These are phyloP conservation scores for Capronia americana DNA, from an alignment of 2,329 filamentous ascomycete species.

Conservation along the genomic window DNA sequence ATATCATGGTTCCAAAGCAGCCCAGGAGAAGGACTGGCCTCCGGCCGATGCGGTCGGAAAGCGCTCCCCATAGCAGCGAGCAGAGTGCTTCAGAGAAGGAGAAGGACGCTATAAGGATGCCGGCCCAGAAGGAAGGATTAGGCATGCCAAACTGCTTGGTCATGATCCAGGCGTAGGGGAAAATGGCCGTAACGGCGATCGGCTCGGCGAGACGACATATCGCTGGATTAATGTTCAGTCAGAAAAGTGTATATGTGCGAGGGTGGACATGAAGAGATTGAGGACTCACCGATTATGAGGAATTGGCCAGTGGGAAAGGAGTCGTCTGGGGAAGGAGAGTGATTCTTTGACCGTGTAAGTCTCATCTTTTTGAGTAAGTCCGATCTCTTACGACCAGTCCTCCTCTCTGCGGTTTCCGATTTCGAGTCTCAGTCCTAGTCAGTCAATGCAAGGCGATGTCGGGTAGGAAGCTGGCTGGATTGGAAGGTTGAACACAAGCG, in stretches of 20 bases:
- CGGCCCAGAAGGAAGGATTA: conserved; percentile 87
- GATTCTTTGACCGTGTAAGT: conserved; percentile 65
- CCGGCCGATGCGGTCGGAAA: conserved; percentile 81
- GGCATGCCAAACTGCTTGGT: conserved; percentile 75
- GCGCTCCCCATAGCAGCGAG: conserved; percentile 84
- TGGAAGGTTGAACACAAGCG: background rate
- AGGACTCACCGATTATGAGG: conserved; percentile 76
- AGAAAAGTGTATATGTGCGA: background rate
- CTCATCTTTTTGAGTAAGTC: conserved; percentile 60
- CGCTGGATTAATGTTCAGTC: conserved; percentile 59
- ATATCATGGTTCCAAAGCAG: conserved; percentile 80
- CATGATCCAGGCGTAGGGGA: conserved; percentile 87
- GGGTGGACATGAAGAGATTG: background rate
- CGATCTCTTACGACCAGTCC: conserved; percentile 58
- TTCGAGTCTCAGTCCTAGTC: conserved; percentile 5
- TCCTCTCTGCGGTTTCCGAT: conserved; percentile 20
- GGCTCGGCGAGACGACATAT: conserved; percentile 92
- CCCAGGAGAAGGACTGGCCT: conserved; percentile 85
- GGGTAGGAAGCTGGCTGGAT: background rate
- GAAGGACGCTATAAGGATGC: conserved; percentile 85
- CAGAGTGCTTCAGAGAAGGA: conserved; percentile 81
- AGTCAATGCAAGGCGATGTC: conserved; percentile 11
- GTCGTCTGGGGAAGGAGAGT: conserved; percentile 61
- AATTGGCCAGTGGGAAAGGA: conserved; percentile 83
- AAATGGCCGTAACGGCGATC: conserved; percentile 90